Conservation (phyloP, 371 early-diverging fungal genomes). For the Mortierella polycephala region DNA sequence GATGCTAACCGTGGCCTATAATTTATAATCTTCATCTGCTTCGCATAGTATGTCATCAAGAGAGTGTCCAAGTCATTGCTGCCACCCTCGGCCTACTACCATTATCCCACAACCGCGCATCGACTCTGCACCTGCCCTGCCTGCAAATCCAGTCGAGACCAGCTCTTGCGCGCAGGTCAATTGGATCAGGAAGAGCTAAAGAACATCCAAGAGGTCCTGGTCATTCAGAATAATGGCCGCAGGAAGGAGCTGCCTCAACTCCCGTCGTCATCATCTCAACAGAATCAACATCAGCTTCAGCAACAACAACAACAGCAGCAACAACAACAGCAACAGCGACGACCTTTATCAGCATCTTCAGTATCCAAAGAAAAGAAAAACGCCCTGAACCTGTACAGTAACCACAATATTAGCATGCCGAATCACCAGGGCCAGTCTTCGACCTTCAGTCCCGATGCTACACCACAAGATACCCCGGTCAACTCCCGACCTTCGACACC, state of each 20-base stretch:
- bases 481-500: slow-evolving; percentile 50
- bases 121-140: slow-evolving; percentile 50
- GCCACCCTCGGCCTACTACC: slow-evolving; percentile 51
- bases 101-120: slow-evolving; percentile 52
- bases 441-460: slow-evolving; percentile 23
- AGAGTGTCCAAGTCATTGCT: slow-evolving; percentile 40
- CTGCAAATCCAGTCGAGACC: slow-evolving; percentile 47
- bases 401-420: slow-evolving; percentile 30
- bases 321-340: slow-evolving; percentile 1
- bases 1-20: neutral
- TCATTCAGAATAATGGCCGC: slow-evolving; percentile 39
- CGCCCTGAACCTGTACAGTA: slow-evolving; percentile 29
- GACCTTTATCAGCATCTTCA: slow-evolving; percentile 25
- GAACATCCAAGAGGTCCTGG: slow-evolving; percentile 44
- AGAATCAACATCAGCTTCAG: slow-evolving; percentile 11
- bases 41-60: slow-evolving; percentile 49
- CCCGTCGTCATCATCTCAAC: slow-evolving; percentile 19
- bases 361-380: slow-evolving; percentile 26
- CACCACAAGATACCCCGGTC: slow-evolving; percentile 36
- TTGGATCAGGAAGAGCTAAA: slow-evolving; percentile 28
- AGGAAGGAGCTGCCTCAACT: slow-evolving; percentile 41
- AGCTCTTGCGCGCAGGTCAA: slow-evolving; percentile 41
- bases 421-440: slow-evolving; percentile 27
- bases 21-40: neutral
- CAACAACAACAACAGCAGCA: no score